These are phyloP conservation scores for Hericium erinaceus DNA, from an alignment of 768 basidiomycete species.

Conservation along the genomic window DNA sequence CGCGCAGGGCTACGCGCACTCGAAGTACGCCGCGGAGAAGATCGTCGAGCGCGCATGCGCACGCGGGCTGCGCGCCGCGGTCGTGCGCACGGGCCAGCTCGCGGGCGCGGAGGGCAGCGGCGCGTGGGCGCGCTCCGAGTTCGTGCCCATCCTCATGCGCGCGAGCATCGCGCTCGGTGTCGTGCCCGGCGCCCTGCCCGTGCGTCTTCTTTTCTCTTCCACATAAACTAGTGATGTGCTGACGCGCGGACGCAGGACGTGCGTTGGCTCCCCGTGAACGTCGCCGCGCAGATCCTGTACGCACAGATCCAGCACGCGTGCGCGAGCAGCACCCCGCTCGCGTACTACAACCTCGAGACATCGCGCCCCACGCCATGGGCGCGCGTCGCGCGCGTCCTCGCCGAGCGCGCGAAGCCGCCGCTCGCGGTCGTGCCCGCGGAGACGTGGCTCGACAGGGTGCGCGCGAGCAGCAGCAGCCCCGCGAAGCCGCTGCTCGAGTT, in stretches of 20 bases:
- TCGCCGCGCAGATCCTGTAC: conserved; percentile 17
- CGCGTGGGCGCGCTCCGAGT: conserved; percentile 1
- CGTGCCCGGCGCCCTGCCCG: not conserved
- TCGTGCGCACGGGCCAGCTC: not conserved
- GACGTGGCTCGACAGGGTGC: conserved; percentile 16
- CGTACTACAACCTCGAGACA: conserved; percentile 6
- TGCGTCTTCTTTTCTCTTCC: not conserved
- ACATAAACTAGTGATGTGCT: too few relatives aligned
- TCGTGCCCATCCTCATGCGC: conserved; percentile 1
- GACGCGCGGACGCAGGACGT: not conserved
- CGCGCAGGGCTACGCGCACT: conserved; percentile 15
- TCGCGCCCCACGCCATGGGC: conserved; percentile 13
- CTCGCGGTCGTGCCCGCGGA: conserved; percentile 18
- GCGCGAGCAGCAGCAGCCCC: conserved; percentile 1
- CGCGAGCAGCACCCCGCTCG: conserved; percentile 10
- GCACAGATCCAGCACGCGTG: conserved; percentile 9
- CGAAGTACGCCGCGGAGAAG: conserved; percentile 17
- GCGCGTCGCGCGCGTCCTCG: conserved; percentile 5
- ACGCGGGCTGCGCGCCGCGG: not conserved
- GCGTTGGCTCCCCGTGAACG: conserved; percentile 17
- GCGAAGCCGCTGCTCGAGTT: conserved; percentile 11
- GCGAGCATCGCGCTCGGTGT: not conserved
- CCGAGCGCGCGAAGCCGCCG: not conserved
- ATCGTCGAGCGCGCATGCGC: not conserved
- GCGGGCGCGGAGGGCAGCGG: not conserved